A percentile compares a stretch with the other conserved stretches of the same genome.
These are phyloP conservation scores for Celoporthe dispersa DNA, from an alignment of 2,329 filamentous ascomycete species.

Conservation along the genomic window DNA sequence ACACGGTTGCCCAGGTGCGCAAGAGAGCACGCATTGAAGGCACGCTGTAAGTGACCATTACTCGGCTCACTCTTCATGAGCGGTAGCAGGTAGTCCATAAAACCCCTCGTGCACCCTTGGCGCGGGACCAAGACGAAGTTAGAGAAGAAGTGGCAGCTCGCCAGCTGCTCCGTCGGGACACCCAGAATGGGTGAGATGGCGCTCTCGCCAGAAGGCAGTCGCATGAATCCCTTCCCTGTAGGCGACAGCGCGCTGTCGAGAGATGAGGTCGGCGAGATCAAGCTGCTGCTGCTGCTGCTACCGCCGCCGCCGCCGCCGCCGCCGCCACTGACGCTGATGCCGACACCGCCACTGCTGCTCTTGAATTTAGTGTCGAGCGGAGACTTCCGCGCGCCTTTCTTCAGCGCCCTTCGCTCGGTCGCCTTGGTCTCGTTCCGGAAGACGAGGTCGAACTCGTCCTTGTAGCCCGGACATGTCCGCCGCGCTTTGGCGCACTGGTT, in stretches of 20 bases:
- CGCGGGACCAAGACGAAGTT: slow-evolving; percentile 63
- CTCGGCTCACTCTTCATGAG: slow-evolving; percentile 52
- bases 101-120: slow-evolving; percentile 56
- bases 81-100: slow-evolving; percentile 63
- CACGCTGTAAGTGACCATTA: slow-evolving; percentile 55
- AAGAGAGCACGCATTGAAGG: slow-evolving; percentile 64
- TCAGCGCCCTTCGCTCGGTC: slow-evolving; percentile 65
- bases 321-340: slow-evolving; percentile 33
- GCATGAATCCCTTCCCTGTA: slow-evolving; percentile 32
- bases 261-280: slow-evolving; percentile 34
- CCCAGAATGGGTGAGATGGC: slow-evolving; percentile 44
- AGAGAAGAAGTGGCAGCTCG: slow-evolving; percentile 62
- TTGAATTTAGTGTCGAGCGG: neutral
- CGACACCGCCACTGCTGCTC: slow-evolving; percentile 32
- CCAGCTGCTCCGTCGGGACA: slow-evolving; percentile 57
- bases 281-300: slow-evolving; percentile 40
- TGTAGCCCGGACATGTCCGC: slow-evolving; percentile 68
- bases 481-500: slow-evolving; percentile 68
- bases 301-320: slow-evolving; percentile 38
- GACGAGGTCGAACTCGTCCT: slow-evolving; percentile 73
- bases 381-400: slow-evolving; percentile 53
- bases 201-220: slow-evolving; percentile 32
- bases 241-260: slow-evolving; percentile 29
- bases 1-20: slow-evolving; percentile 60
- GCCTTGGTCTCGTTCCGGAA: slow-evolving; percentile 75